Conservation (phyloP, 768 basidiomycete species). For the Mycena crocata region DNA sequence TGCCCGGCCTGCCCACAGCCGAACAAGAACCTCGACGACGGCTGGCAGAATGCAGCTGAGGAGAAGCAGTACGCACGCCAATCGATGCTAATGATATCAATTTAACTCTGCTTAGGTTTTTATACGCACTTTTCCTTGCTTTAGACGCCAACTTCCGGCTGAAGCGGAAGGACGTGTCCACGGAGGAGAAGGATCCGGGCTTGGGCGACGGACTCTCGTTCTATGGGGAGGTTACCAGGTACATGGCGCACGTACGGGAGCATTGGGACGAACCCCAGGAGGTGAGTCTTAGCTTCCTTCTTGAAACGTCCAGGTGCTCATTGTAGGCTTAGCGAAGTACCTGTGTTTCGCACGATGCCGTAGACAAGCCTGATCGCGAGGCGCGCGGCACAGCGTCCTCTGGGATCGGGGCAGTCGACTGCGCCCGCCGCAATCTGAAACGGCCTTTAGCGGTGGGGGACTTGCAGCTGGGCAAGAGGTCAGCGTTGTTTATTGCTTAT, state of each 20-base stretch:
- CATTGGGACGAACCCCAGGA: neutral
- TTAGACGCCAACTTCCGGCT: neutral
- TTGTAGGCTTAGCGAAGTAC: neutral
- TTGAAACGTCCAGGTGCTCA: neutral
- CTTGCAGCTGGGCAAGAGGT: neutral
- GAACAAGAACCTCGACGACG: neutral
- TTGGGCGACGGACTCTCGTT: neutral
- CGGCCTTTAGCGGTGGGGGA: neutral
- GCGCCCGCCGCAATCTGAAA: neutral
- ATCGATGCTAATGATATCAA: neutral
- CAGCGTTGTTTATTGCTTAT: neutral
- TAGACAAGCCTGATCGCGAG: neutral
- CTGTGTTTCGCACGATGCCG: neutral
- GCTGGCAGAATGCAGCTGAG: neutral
- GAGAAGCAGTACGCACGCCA: conserved; percentile 13
- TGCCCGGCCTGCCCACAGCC: neutral
- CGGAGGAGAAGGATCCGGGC: neutral
- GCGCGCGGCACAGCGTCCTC: neutral
- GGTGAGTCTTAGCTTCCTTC: neutral
- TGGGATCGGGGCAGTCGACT: neutral
- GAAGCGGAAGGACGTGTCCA: neutral
- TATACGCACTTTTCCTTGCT: neutral
- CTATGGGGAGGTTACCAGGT: neutral
- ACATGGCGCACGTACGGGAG: neutral
- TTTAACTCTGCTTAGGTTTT: neutral